These are phyloP conservation scores for Wickerhamiella vanderwaltii DNA, from an alignment of 805 yeast species.

Conservation along the genomic window DNA sequence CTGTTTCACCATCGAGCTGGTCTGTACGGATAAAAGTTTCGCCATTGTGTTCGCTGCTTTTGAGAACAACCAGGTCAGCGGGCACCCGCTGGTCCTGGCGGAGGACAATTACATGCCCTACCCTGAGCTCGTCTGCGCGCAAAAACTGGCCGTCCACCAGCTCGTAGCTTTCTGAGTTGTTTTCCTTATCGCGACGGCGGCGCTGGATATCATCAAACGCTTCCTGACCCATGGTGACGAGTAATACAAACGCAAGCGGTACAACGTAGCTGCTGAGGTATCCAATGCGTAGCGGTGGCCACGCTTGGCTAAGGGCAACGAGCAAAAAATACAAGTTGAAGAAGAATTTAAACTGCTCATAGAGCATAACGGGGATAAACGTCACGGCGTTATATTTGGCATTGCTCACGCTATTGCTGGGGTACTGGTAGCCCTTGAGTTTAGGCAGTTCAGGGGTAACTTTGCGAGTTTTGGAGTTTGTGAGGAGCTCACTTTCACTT, in stretches of 20 bases:
- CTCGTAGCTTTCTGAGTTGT: conserved; percentile 72
- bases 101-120: conserved; percentile 73
- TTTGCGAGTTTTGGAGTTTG: conserved; percentile 3
- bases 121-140: conserved; percentile 52
- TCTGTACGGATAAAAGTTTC: conserved; percentile 93
- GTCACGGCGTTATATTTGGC: conserved; percentile 86
- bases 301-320: conserved; percentile 86
- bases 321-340: conserved; percentile 83
- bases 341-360: conserved; percentile 94
- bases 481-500: not conserved
- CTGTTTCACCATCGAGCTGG: conserved; percentile 97
- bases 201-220: conserved; percentile 89
- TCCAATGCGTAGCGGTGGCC: conserved; percentile 85
- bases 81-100: conserved; percentile 82
- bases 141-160: conserved; percentile 36
- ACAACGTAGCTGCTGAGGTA: conserved; percentile 85
- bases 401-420: conserved; percentile 77
- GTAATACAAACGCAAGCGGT: conserved; percentile 83
- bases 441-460: conserved; percentile 15
- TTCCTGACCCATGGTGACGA: conserved; percentile 91
- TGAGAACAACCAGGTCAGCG: conserved; percentile 79
- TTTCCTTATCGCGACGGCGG: conserved; percentile 78
- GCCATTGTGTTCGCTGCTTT: conserved; percentile 67
- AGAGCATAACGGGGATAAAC: conserved; percentile 77
- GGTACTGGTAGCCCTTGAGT: conserved; percentile 19